Base-by-base conservation (phyloP, 129 eudicot genomes). In the Helianthus tuberosus region DNA sequence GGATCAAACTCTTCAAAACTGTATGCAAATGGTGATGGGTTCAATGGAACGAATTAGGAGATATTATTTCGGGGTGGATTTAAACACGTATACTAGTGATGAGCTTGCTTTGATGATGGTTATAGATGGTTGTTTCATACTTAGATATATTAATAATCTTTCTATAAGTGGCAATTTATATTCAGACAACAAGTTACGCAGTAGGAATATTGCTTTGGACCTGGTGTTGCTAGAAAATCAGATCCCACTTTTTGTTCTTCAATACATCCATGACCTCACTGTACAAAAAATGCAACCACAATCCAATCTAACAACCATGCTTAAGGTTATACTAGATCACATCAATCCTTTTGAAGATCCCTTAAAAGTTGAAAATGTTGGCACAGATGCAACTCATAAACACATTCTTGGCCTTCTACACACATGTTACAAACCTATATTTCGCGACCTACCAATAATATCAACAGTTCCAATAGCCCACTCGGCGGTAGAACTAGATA, bases 211-310 rank as follows among this genome's bases (percentile, higher is more conserved):
- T 7, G 47, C 47, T 43, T 9, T 43, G 10, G 47, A 75, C 65
- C 20, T 65, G 73, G 5, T 75, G 6, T 48, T 52, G 73, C 12
- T 75, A 35, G 79, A 75, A 38, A 75, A 75, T 36, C 79, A 66
- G 12, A 64, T 75, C 39, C 79, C 73, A 8, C 66, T 75, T 44
- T 65, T 52, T 23, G 66, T 65, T 13, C 79, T 75, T 47, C 14
- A 41, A 52, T n/a, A 75, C 17, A 51, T 75, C 14, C 65, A 65
- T 32, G 44, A 53, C n/a, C 48, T 32, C 66, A 75, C 73, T 7
- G 2, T 65, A 4, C 0, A 1, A 3, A 8, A 0, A 61, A 0
- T 29, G 8, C 38, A 11, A 25, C 13, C 49, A 8, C 15, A 9
- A 38, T 3, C 8, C 20, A 1, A 46, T 35, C 69, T 61, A 44